A percentile compares a stretch with the other conserved stretches of the same genome.
phyloP scores from a whole-genome alignment of 2,329 filamentous ascomycete species.

The Fonsecaea multimorphosa region DNA sequence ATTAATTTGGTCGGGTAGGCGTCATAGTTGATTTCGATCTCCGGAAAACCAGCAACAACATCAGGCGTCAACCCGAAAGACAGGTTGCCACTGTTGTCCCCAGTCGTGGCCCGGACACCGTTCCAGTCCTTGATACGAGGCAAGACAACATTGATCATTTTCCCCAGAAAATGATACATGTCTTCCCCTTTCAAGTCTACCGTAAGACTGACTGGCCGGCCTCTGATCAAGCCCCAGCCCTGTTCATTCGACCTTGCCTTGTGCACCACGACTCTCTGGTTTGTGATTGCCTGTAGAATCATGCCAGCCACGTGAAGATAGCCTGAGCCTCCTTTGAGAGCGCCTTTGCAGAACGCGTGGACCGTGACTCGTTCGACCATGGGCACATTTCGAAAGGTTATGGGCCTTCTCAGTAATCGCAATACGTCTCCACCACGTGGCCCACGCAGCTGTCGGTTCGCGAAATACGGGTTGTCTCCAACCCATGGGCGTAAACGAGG shows the following conservation, averaged over 20 bases:
- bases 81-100: slow-evolving; percentile 88
- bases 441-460: slow-evolving; percentile 82
- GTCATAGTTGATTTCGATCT: slow-evolving; percentile 93
- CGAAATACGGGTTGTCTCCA: slow-evolving; percentile 89
- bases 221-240: slow-evolving; percentile 75
- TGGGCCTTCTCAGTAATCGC: slow-evolving; percentile 59
- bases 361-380: slow-evolving; percentile 80
- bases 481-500: slow-evolving; percentile 84
- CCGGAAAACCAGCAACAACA: slow-evolving; percentile 83
- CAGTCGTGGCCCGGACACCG: slow-evolving; percentile 75
- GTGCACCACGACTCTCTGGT: slow-evolving; percentile 73
- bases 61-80: slow-evolving; percentile 78
- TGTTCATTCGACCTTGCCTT: slow-evolving; percentile 72
- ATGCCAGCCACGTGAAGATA: slow-evolving; percentile 83
- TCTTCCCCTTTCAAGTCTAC: slow-evolving; percentile 77
- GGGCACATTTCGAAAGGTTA: slow-evolving; percentile 83
- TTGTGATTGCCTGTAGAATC: slow-evolving; percentile 83
- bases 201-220: slow-evolving; percentile 73
- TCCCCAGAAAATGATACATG: slow-evolving; percentile 89
- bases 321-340: slow-evolving; percentile 71
- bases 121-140: slow-evolving; percentile 96
- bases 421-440: slow-evolving; percentile 75
- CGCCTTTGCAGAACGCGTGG: slow-evolving; percentile 73
- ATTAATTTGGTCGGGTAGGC: slow-evolving; percentile 44
- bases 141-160: slow-evolving; percentile 86